A percentile compares a stretch with the other conserved stretches of the same genome.
Evolutionary conservation across 108 stramenopile species (phyloP).

Genomic region (Conticribra weissflogii): DNA sequence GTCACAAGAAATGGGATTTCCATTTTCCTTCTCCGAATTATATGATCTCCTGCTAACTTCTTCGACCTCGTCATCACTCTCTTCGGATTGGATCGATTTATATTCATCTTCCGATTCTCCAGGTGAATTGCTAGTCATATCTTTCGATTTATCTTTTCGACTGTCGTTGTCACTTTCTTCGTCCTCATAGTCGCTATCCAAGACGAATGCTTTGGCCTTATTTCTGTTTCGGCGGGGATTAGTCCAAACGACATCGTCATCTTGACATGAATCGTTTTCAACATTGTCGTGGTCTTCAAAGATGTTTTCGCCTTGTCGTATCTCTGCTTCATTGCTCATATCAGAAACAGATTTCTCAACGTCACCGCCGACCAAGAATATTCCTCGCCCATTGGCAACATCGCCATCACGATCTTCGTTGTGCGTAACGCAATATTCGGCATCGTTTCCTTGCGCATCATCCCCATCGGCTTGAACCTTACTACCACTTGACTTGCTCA

Average conservation of each 20-base stretch:
- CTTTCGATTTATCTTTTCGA: neutral
- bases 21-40: neutral
- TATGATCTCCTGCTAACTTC: neutral
- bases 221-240: neutral
- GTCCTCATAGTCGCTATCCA: conserved; percentile 13
- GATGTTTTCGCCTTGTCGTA: no score
- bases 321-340: no score
- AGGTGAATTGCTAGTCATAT: neutral
- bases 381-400: no score
- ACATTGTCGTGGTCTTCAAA: conserved; percentile 10
- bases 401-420: no score
- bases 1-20: neutral
- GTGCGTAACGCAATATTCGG: no score
- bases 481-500: no score
- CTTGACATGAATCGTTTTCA: conserved; percentile 9
- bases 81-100: neutral
- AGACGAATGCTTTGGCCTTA: conserved; percentile 8
- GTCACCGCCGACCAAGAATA: no score
- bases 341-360: no score
- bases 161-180: conserved; percentile 2
- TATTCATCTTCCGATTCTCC: neutral
- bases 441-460: no score
- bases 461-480: no score
- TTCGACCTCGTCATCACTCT: neutral
- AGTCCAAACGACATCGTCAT: conserved; percentile 10